These are phyloP conservation scores for Fennellomyces sp. DNA, from an alignment of 371 early-diverging fungal genomes.

Conservation along the genomic window DNA sequence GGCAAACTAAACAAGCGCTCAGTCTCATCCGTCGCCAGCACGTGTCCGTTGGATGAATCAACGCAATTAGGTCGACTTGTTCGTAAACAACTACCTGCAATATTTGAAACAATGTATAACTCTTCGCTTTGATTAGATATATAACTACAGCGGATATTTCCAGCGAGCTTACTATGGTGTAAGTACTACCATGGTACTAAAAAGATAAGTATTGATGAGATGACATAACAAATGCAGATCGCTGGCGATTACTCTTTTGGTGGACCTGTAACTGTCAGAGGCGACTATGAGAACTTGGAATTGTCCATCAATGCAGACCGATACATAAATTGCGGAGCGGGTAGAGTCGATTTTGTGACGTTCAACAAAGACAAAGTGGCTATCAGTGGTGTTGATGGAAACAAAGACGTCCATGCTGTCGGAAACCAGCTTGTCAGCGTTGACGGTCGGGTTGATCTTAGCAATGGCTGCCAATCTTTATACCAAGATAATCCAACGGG, in stretches of 20 bases:
- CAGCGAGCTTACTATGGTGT: conserved; percentile 14
- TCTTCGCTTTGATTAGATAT: conserved; percentile 5
- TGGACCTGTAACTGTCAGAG: conserved; percentile 19
- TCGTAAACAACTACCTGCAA: too few relatives aligned
- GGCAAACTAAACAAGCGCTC: too few relatives aligned
- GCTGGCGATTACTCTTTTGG: too few relatives aligned
- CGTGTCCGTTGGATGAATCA: too few relatives aligned
- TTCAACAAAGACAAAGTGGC: conserved; percentile 4
- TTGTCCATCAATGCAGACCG: conserved; percentile 17
- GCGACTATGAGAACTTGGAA: conserved; percentile 8
- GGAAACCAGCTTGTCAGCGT: conserved; percentile 7
- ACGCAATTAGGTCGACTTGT: too few relatives aligned
- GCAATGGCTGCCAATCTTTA: neutral
- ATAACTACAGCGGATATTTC: conserved; percentile 20
- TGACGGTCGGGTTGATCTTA: neutral
- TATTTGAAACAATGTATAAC: too few relatives aligned
- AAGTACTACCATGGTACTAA: neutral
- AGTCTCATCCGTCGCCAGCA: too few relatives aligned
- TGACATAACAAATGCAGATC: neutral
- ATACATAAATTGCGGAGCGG: neutral
- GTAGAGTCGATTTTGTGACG: neutral
- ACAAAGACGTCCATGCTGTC: neutral
- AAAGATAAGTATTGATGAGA: too few relatives aligned
- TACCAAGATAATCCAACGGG: neutral
- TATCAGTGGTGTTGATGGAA: neutral